phyloP scores from a whole-genome alignment of 2,329 filamentous ascomycete genomes.

The Fusarium napiforme region DNA sequence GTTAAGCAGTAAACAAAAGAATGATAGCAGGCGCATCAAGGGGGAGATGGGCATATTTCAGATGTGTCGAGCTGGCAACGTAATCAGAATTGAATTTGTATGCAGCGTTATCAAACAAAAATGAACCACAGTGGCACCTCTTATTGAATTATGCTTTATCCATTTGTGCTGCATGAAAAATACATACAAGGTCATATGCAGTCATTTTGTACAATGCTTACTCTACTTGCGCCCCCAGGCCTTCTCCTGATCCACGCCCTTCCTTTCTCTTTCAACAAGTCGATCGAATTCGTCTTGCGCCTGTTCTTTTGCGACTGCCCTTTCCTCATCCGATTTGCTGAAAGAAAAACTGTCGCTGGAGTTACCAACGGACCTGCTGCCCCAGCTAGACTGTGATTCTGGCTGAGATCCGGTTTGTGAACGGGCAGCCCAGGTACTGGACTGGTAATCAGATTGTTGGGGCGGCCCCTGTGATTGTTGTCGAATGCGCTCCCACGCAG shows the following conservation, averaged over 20 bases:
- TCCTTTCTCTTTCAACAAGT: constrained; percentile 59
- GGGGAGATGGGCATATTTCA: constrained; percentile 9
- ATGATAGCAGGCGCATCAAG: not conserved
- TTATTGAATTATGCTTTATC: not conserved
- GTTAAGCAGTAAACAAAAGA: constrained; percentile 43
- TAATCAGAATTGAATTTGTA: constrained; percentile 5
- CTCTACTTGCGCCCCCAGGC: constrained; percentile 39
- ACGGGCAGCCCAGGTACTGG: constrained; percentile 28
- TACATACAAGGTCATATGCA: constrained; percentile 9
- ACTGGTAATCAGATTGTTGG: constrained; percentile 29
- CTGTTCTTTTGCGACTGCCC: constrained; percentile 53
- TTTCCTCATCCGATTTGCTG: constrained; percentile 52
- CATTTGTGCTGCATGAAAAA: constrained; percentile 5
- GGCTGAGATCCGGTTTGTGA: constrained; percentile 19
- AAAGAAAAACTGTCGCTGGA: constrained; percentile 50
- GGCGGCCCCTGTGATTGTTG: constrained; percentile 43
- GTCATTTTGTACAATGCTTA: not conserved
- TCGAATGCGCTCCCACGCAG: constrained; percentile 59
- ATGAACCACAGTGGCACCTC: not conserved
- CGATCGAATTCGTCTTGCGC: constrained; percentile 64
- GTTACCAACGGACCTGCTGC: constrained; percentile 43
- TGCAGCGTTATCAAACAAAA: not conserved
- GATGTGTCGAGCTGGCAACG: constrained; percentile 12
- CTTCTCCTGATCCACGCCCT: constrained; percentile 44
- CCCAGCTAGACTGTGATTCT: constrained; percentile 39